phyloP scores from a whole-genome alignment of 106 monocot genomes.

The Apostasia shenzhenica region DNA sequence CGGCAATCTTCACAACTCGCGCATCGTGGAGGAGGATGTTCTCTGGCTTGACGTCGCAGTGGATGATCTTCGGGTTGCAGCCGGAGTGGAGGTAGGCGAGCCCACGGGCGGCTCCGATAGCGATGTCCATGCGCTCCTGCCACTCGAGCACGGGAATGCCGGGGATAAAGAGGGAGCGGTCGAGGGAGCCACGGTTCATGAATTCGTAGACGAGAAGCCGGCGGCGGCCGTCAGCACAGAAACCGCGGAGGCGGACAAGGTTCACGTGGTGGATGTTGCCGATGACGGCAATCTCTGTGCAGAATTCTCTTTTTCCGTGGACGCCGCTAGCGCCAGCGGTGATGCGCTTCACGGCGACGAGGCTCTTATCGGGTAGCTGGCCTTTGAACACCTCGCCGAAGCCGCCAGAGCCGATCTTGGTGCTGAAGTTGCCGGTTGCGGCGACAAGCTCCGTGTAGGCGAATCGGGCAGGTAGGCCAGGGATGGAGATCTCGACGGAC shows the following conservation, averaged over 20 bases:
- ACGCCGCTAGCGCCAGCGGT: conserved; percentile 15
- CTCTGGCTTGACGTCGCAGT: conserved; percentile 90
- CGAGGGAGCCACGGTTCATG: conserved; percentile 83
- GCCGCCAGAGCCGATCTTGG: conserved; percentile 65
- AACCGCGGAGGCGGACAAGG: conserved; percentile 75
- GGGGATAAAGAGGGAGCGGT: conserved; percentile 47
- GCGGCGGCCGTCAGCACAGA: conserved; percentile 51
- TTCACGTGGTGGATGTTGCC: conserved; percentile 87
- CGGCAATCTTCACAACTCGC: conserved; percentile 56
- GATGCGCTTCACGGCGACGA: conserved; percentile 72
- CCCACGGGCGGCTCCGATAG: conserved; percentile 68
- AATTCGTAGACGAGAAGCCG: conserved; percentile 84
- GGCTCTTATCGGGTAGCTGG: conserved; percentile 39
- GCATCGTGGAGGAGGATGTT: conserved; percentile 68
- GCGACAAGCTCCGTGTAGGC: conserved; percentile 35
- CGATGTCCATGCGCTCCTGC: conserved; percentile 57
- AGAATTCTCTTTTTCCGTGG: conserved; percentile 66
- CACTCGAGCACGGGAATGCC: conserved; percentile 63
- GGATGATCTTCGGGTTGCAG: conserved; percentile 61
- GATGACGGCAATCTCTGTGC: conserved; percentile 86
- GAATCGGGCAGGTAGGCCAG: conserved; percentile 70
- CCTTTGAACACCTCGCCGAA: conserved; percentile 91
- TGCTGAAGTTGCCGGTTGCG: conserved; percentile 47
- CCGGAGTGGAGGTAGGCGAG: conserved; percentile 78
- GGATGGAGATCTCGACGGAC: conserved; percentile 38